Evolutionary conservation across 2,329 filamentous ascomycete species (phyloP).

Genomic region (Phialemoniopsis sp.): DNA sequence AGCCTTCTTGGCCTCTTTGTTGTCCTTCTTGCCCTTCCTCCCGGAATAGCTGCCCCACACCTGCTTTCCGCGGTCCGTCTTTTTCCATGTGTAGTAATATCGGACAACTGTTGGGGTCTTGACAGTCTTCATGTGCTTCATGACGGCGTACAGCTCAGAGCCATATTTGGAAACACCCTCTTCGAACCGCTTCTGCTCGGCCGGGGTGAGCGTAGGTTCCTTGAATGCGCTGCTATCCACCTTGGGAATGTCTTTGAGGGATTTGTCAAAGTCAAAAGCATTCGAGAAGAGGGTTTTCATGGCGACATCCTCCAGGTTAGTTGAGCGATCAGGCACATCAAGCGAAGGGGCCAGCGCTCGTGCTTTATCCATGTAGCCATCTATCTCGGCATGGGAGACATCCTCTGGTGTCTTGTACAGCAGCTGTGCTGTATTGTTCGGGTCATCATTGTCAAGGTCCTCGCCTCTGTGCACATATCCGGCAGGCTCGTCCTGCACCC

Average conservation of each 20-base stretch:
- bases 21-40: slow-evolving; percentile 86
- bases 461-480: slow-evolving; percentile 85
- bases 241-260: slow-evolving; percentile 65
- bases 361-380: slow-evolving; percentile 72
- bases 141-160: slow-evolving; percentile 81
- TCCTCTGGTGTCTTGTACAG: slow-evolving; percentile 72
- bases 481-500: slow-evolving; percentile 85
- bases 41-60: slow-evolving; percentile 89
- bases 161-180: slow-evolving; percentile 87
- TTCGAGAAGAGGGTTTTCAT: slow-evolving; percentile 68
- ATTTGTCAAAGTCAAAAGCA: slow-evolving; percentile 66
- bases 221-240: slow-evolving; percentile 71
- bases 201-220: slow-evolving; percentile 73
- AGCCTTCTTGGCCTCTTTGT: slow-evolving; percentile 70
- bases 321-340: slow-evolving; percentile 70
- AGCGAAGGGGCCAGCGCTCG: slow-evolving; percentile 61
- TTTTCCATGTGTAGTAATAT: slow-evolving; percentile 98
- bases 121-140: slow-evolving; percentile 68
- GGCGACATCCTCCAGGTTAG: slow-evolving; percentile 85
- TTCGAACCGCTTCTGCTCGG: slow-evolving; percentile 87
- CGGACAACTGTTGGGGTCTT: slow-evolving; percentile 62
- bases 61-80: slow-evolving; percentile 76
- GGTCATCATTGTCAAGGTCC: slow-evolving; percentile 67
- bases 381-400: slow-evolving; percentile 55
- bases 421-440: slow-evolving; percentile 68